Percentiles rank a stretch among this genome's conserved stretches.
phyloP scores from a whole-genome alignment of 2,329 filamentous ascomycete genomes.

The Xylariaceae sp. region DNA sequence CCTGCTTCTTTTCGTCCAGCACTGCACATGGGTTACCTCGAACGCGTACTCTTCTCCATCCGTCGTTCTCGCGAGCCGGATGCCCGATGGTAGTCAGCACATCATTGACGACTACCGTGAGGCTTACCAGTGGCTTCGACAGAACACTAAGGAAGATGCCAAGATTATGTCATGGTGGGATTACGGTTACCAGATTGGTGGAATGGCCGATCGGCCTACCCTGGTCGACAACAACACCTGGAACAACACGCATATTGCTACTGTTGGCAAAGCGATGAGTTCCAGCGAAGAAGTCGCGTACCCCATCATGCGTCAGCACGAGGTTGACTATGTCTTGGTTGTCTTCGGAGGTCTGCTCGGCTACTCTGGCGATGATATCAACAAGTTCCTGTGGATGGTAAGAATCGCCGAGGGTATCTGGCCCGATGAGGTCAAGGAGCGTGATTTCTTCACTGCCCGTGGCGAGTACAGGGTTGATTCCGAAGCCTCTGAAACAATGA shows the following conservation, averaged over 20 bases:
- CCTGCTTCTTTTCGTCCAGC: constrained; percentile 86
- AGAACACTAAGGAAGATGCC: constrained; percentile 90
- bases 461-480: constrained; percentile 94
- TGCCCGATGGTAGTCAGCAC: constrained; percentile 92
- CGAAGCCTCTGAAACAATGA: constrained; percentile 94
- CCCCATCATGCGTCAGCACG: constrained; percentile 95
- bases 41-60: constrained; percentile 98
- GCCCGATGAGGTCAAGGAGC: constrained; percentile 98
- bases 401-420: constrained; percentile 98
- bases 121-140: constrained; percentile 98
- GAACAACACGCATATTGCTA: constrained; percentile 99
- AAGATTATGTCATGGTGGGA: constrained; percentile 99
- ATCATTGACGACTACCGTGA: constrained; percentile 99
- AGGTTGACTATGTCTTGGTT: constrained; percentile 97
- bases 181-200: constrained; percentile 98
- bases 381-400: constrained; percentile 99
- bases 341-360: constrained; percentile 94
- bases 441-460: constrained; percentile 87
- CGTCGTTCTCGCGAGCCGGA: constrained; percentile 84
- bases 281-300: constrained; percentile 97
- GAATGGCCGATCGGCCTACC: constrained; percentile 96
- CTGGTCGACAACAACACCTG: constrained; percentile 99
- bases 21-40: constrained; percentile 99
- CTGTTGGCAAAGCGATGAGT: constrained; percentile 98
- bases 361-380: constrained; percentile 98